Base-by-base conservation (phyloP, 2,329 filamentous ascomycete genomes). In the Sarocladium strictum region DNA sequence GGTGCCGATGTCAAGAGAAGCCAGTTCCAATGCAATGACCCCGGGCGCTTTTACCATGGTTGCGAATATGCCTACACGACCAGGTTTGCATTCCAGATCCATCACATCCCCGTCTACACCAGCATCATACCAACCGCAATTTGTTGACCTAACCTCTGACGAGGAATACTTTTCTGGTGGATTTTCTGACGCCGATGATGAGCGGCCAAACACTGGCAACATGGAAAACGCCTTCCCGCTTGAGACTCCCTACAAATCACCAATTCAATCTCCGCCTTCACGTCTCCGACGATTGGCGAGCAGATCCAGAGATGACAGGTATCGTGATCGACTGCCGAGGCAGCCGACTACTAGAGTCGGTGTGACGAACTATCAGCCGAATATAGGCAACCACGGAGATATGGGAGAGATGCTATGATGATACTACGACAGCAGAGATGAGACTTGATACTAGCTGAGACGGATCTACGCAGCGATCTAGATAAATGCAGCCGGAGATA, bases 51-150 rank as follows among this genome's bases (percentile, higher is more conserved):
- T 86, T 70, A 77, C 72, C 58, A 63, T 72, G 3, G 66, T 70
- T 14, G 50, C 50, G 7, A 40, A 27, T 33, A 63, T 73, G 10
- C 65, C 72, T 11, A 69, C 49, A 7, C 77, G 90, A 4, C 88
- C 90, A 0, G 81, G 80, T 2, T 74, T 96, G 19, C 92, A 96
- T 65, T 80, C 83, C 5, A 85, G 93, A 17, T 95, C 90, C 12
- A 81, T 96, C 53, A 97, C 93, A 0, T 95, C 90, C 0, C 92
- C 93, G 1, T 82, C 83, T 7, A 75, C 79, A 5, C 75, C 82
- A 11, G 70, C 77, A 5, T 78, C 77, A 7, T 78, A 81, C 61
- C 76, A 83, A 58, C 68, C 75, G 11, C 77, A 77, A 32, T 75
- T 81, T 54, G 77, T 76, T 35, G 83, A 88, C 12, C 78, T 89